Evolutionary conservation across 2,329 filamentous ascomycete species (phyloP), one percentile per base, ranked within the genome.

Genomic region (Didymosphaeria variabile): DNA sequence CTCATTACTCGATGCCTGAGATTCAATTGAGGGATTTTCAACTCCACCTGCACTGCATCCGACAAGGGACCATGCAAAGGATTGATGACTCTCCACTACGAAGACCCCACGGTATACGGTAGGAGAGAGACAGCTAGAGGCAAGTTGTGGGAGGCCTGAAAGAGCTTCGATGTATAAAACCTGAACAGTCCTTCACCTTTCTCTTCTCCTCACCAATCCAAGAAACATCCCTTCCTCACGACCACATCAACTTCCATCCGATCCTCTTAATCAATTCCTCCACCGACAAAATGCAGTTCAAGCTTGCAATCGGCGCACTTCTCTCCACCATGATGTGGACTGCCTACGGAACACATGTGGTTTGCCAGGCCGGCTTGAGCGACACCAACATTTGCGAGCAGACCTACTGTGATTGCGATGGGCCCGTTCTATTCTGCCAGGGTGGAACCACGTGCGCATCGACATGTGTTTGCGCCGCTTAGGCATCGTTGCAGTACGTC

Each of bases 201-300:
- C 15, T 17, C 38, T n/a, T 15, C 17, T 40, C 10, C 13, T n/a
- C 38, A 40, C 4, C 38, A 40, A n/a, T 10, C 10, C 42, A 36
- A 36, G 34, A 36, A 36, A 36, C 34, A 36, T 15, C 15, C 15
- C 34, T 36, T 13, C 7, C 12, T 45, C 19, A 23, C 19, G 8
- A 45, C 23, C 42, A 45, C n/a, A 19, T 5, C 19, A 45, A 10
- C 17, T 19, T 19, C 17, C 17, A 40, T 5, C 36, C 4, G 2
- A 40, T 40, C 15, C 9, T 17, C 15, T 40, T n/a, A n/a, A 19
- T 45, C 19, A 45, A 5, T 10, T 44, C 40, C 19, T 44, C 10
- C 19, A 44, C 40, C 40, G 19, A 21, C 9, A 45, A 45, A 45
- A 45, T 45, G 42, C 42, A 45, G 42, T 45, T 45, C 42, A 45